A percentile compares a stretch with the other conserved stretches of the same genome.
Conservation (phyloP, 805 yeast genomes). For the Yamadazyma tumulicola region DNA sequence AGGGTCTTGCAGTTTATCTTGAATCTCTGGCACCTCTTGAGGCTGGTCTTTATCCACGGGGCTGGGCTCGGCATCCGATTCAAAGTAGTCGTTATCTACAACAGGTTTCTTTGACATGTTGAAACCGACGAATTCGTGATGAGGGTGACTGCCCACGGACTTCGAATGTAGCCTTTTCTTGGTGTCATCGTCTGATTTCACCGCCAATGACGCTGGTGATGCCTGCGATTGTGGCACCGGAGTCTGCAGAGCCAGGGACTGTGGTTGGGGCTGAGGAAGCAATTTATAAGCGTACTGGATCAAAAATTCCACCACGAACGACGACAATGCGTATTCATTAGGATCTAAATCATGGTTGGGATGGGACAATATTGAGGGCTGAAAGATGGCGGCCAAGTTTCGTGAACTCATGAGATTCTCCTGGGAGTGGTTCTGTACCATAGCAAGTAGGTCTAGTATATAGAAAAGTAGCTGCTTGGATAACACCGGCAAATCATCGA, state of each 20-base stretch:
- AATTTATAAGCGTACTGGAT: conserved; percentile 81
- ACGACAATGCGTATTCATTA: conserved; percentile 83
- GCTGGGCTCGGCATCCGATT: conserved; percentile 31
- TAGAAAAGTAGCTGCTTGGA: conserved; percentile 82
- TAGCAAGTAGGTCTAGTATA: conserved; percentile 78
- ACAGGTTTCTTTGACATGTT: conserved; percentile 32
- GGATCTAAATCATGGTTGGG: conserved; percentile 92
- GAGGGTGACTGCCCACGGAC: conserved; percentile 29
- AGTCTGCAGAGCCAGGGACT: not conserved
- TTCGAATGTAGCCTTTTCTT: conserved; percentile 27
- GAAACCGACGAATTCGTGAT: conserved; percentile 34
- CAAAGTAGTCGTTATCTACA: conserved; percentile 45
- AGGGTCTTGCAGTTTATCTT: not conserved
- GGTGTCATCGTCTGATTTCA: not conserved
- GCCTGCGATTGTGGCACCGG: not conserved
- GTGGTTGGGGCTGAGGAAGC: conserved; percentile 43
- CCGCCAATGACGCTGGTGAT: not conserved
- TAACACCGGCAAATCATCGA: conserved; percentile 68
- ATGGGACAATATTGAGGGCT: conserved; percentile 92
- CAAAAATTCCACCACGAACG: conserved; percentile 82
- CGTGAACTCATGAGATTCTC: conserved; percentile 88
- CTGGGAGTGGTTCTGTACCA: conserved; percentile 75
- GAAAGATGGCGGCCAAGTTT: conserved; percentile 93
- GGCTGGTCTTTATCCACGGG: not conserved
- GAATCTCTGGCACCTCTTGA: not conserved